Base-by-base conservation (phyloP, 2,329 filamentous ascomycete species). In the Fusarium sp. region DNA sequence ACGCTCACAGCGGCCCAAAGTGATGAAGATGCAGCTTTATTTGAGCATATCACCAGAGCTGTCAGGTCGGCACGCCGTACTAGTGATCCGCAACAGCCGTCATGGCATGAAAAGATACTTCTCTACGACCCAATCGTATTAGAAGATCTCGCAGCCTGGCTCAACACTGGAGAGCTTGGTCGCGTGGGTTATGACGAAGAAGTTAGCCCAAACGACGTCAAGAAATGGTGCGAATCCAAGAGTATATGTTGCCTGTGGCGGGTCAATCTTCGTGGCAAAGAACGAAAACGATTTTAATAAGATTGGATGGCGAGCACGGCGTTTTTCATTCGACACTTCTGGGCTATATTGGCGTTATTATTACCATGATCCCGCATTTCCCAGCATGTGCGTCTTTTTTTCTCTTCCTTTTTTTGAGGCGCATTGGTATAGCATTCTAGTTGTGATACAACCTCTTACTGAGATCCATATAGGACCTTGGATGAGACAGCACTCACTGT, bases 21-120 rank as follows among this genome's bases (percentile, higher is more conserved):
- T 0, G 73, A 77, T 10, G 71, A 81, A 39, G 78, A 85, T 61
- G 63, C 75, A 1, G 71, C 69, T 0, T 67, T 87, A 21, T 87
- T 87, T 59, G 67, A 69, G 23, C 73, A 79, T 61, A 87, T 89
- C 47, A 84, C 82, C 1, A 76, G 77, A 35, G 86, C 85, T 1
- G 77, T 89, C 9, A 82, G 70, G 9, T 76, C 77, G 1, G 78
- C 80, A 4, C 80, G 85, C 4, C 79, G 78, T 11, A 80, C 83
- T 0, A 78, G 68, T 4, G 78, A 88, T 62, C 76, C 81, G 1
- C 61, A 63, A 7, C 72, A 81, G 3, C 86, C 86, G 13, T 92
- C 86, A 3, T 98, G 93, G 91, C 83, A 96, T 67, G 92, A 98
- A 75, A 96, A 93, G 77, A 97, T 99, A 42, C 80, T 98, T 6